Conservation (phyloP, 208 protist species). For the Crithidia mellificae region DNA sequence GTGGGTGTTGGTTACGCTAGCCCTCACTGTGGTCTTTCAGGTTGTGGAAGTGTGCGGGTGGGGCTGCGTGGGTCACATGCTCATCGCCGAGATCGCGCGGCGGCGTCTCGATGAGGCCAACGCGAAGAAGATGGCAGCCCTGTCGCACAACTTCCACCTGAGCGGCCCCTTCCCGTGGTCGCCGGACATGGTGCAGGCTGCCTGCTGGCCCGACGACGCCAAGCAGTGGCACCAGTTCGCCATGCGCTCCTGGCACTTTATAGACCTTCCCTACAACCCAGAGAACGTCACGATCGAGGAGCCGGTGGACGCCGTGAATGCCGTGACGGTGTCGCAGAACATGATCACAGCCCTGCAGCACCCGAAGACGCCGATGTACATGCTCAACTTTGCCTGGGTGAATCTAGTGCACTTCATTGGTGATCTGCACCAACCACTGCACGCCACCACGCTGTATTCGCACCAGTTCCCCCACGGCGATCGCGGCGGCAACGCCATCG, state of each 20-base stretch:
- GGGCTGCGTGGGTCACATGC: conserved; percentile 86
- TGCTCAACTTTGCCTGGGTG: conserved; percentile 65
- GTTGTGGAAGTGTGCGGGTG: conserved; percentile 45
- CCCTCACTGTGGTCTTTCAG: conserved; percentile 19
- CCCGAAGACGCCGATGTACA: conserved; percentile 41
- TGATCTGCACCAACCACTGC: conserved; percentile 87
- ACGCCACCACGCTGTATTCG: conserved; percentile 53
- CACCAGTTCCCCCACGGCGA: conserved; percentile 60
- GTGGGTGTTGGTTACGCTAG: background rate
- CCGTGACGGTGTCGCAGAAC: conserved; percentile 16
- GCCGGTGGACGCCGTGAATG: conserved; percentile 20
- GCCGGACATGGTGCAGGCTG: conserved; percentile 63
- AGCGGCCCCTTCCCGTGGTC: conserved; percentile 69
- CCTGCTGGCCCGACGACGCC: conserved; percentile 87
- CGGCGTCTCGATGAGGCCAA: conserved; percentile 46
- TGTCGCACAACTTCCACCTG: conserved; percentile 34
- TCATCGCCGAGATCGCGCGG: conserved; percentile 76
- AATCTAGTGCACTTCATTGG: conserved; percentile 84
- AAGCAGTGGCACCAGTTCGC: conserved; percentile 56
- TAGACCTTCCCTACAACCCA: conserved; percentile 66
- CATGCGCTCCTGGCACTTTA: conserved; percentile 82
- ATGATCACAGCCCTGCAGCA: conserved; percentile 23
- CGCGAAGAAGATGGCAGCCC: conserved; percentile 33
- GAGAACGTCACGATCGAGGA: conserved; percentile 42
- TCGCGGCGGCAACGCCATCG: conserved; percentile 66